These are phyloP conservation scores for Daldinia vernicosa DNA, from an alignment of 495 filamentous ascomycete genomes.

Conservation along the genomic window DNA sequence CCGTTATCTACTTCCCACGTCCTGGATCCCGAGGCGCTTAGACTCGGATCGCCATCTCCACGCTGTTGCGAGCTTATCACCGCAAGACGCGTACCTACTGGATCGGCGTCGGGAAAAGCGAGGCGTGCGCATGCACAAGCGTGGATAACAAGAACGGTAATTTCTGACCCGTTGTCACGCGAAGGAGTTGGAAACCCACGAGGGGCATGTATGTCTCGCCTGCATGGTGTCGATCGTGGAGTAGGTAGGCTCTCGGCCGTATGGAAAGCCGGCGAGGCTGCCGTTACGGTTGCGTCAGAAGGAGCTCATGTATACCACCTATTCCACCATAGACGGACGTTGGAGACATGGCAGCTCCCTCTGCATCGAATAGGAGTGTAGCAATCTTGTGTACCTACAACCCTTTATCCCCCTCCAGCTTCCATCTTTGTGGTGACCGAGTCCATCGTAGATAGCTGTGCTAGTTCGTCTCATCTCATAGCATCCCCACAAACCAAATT, in stretches of 20 bases:
- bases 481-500: constrained; percentile 2
- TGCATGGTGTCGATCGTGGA: constrained; percentile 24
- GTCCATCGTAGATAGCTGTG: neutral
- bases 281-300: constrained; percentile 5
- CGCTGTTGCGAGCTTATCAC: neutral
- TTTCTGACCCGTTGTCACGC: constrained; percentile 18
- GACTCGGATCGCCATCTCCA: constrained; percentile 2
- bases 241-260: constrained; percentile 22
- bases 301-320: constrained; percentile 12
- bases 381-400: constrained; percentile 9
- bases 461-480: neutral
- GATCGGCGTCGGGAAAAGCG: neutral
- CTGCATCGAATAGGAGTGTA: constrained; percentile 32
- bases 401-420: neutral
- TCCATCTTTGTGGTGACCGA: neutral
- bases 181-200: constrained; percentile 21
- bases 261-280: constrained; percentile 22
- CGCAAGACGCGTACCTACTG: neutral
- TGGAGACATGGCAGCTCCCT: neutral
- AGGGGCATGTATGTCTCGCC: constrained; percentile 17
- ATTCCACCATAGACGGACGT: neutral
- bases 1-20: neutral
- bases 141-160: neutral
- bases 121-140: constrained; percentile 5
- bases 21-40: neutral